Conservation (phyloP, 2,329 filamentous ascomycete genomes). For the Fusarium kyushuense region DNA sequence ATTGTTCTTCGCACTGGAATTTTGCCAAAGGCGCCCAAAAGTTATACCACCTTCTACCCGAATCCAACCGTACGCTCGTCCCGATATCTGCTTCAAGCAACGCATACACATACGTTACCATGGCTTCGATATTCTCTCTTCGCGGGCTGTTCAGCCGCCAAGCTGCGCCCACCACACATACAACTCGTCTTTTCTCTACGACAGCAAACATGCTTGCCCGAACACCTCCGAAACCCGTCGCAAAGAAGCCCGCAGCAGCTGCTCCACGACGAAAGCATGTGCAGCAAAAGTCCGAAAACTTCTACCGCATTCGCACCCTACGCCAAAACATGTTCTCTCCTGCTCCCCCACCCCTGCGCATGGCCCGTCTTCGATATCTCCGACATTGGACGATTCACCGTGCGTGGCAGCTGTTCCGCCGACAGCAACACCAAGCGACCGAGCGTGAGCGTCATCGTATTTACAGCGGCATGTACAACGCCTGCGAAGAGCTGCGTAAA, state of each 20-base stretch:
- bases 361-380: constrained; percentile 87
- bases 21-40: background rate
- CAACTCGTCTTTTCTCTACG: constrained; percentile 50
- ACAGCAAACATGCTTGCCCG: constrained; percentile 51
- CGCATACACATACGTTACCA: constrained; percentile 29
- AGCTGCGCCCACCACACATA: constrained; percentile 13
- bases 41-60: too few species aligned
- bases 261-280: constrained; percentile 47
- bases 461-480: constrained; percentile 84
- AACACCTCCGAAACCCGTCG: constrained; percentile 44
- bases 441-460: constrained; percentile 80
- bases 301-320: constrained; percentile 59
- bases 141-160: constrained; percentile 50
- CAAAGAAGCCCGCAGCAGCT: constrained; percentile 40
- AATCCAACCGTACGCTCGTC: background rate
- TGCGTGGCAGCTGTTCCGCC: constrained; percentile 86
- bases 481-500: constrained; percentile 84
- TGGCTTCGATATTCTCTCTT: constrained; percentile 50
- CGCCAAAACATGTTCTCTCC: constrained; percentile 62
- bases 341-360: constrained; percentile 79
- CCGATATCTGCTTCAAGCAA: background rate
- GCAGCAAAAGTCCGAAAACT: constrained; percentile 54
- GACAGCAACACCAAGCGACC: constrained; percentile 72
- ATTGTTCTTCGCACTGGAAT: background rate
- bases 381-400: constrained; percentile 99